A percentile compares a stretch with the other conserved stretches of the same genome.
Conservation (phyloP, 2,329 filamentous ascomycete species). For the Neofusicoccum parvum region DNA sequence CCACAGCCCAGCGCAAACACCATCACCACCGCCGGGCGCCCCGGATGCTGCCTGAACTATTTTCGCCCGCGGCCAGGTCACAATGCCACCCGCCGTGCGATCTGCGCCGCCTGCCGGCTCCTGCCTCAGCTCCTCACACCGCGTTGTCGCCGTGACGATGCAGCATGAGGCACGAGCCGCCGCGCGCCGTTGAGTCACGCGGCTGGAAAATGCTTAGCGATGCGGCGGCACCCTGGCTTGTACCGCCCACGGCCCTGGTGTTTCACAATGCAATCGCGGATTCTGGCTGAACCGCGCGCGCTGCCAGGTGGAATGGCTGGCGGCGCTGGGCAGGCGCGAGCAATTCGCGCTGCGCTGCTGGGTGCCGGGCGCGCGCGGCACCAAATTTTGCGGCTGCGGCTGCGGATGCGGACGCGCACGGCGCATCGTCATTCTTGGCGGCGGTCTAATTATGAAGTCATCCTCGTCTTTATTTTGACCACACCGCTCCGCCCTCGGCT, state of each 20-base stretch:
- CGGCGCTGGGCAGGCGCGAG: not conserved
- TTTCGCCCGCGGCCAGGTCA: not conserved
- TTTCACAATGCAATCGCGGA: not conserved
- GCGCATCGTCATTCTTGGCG: not conserved
- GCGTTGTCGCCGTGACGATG: not conserved
- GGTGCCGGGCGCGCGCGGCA: not conserved
- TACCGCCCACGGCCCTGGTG: not conserved
- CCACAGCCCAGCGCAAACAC: not conserved
- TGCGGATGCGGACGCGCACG: not conserved
- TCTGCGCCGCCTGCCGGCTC: not conserved
- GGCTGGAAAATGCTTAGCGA: not conserved
- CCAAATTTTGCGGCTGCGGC: no score
- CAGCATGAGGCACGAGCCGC: not conserved
- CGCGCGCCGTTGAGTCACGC: not conserved
- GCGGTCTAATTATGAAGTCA: not conserved
- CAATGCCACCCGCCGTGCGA: not conserved
- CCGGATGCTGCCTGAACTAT: not conserved
- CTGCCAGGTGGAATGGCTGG: not conserved
- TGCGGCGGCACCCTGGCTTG: not conserved
- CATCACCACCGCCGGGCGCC: not conserved
- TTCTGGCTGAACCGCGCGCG: not conserved
- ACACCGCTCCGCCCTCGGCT: not conserved
- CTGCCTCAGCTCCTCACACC: not conserved
- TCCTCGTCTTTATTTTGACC: slow-evolving; percentile 7
- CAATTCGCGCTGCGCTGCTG: not conserved